These are phyloP conservation scores for Monosporascus cannonballus DNA, from an alignment of 2,329 filamentous ascomycete genomes.

Conservation along the genomic window DNA sequence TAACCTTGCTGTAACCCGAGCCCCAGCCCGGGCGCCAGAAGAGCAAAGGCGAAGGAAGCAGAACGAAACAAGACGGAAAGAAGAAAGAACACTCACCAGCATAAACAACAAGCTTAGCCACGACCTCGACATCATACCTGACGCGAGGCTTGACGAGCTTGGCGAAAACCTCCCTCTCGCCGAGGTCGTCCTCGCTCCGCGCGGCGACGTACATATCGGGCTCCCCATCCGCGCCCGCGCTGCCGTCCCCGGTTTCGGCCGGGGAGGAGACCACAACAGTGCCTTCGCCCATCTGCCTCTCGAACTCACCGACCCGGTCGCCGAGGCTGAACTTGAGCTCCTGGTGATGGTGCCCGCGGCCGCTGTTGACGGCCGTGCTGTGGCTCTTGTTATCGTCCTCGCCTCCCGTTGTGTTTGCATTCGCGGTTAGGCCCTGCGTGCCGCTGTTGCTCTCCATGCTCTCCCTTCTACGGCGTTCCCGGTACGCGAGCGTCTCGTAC, in stretches of 20 bases:
- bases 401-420: conserved; percentile 3
- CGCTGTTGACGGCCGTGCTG: conserved; percentile 5
- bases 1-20: too few relatives aligned
- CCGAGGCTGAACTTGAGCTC: conserved; percentile 32
- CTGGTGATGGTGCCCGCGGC: conserved; percentile 11
- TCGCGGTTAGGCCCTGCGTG: conserved; percentile 30
- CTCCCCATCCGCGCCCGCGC: conserved; percentile 22
- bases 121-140: conserved; percentile 95
- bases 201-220: conserved; percentile 32
- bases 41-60: background rate
- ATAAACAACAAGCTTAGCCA: conserved; percentile 95
- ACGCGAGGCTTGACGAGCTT: conserved; percentile 80
- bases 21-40: too few relatives aligned
- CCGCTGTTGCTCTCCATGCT: conserved; percentile 47
- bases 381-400: conserved; percentile 24
- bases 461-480: conserved; percentile 58
- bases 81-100: conserved; percentile 53
- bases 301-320: conserved; percentile 54
- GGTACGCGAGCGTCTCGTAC: conserved; percentile 89
- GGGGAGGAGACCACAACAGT: conserved; percentile 34
- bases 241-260: conserved; percentile 22
- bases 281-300: conserved; percentile 68
- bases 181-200: conserved; percentile 48
- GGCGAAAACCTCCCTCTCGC: conserved; percentile 77
- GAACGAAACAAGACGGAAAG: background rate